Evolutionary conservation across 2,329 filamentous ascomycete species (phyloP), one percentile per base, ranked within the genome.

Genomic region (Colletotrichum sp.): DNA sequence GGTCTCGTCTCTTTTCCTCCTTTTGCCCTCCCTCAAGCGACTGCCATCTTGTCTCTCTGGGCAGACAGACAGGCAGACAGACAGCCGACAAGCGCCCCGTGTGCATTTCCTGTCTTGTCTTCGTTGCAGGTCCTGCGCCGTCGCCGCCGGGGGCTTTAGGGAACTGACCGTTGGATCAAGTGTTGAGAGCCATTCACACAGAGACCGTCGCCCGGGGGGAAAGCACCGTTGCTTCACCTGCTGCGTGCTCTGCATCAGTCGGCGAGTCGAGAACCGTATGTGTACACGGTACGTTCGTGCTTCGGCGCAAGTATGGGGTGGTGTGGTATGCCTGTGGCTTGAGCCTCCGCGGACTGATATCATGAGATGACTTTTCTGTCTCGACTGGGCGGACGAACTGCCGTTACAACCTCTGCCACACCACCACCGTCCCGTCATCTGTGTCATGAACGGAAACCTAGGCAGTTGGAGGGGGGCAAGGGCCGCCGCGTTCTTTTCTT

Each of bases 341-440:
- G 32, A 64, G 28, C 62, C 62, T 64, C 21, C 13, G 32, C 34
- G 62, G 63, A 13, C 55, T 72, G 73, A 75, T 62, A 13, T 64
- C 39, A 32, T 75, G 73, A 68, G 73, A 75, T 75, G 63, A 68
- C 57, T 68, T 63, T 55, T 34, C 24, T 44, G 12, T 66, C 30
- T 24, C 7, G 18, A 15, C 24, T 59, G 18, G 6, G n/a, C 32
- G 63, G 72, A 72, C 63, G 69, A 75, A 75, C 72, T 55, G 55
- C 69, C 55, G 69, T 75, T 68, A 18, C 63, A 57, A 24, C 55
- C 63, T 39, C 30, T 67, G 57, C 36, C 30, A 70, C 36, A 28
- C 55, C 60, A 39, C 8, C 15, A 32, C 68, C 68, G 28, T 70
- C 68, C 57, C 57, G 28, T 70, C 57, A 52, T n/a, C 26, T 5